Base-by-base conservation (phyloP, 768 basidiomycete genomes). In the Grammothele lineata region DNA sequence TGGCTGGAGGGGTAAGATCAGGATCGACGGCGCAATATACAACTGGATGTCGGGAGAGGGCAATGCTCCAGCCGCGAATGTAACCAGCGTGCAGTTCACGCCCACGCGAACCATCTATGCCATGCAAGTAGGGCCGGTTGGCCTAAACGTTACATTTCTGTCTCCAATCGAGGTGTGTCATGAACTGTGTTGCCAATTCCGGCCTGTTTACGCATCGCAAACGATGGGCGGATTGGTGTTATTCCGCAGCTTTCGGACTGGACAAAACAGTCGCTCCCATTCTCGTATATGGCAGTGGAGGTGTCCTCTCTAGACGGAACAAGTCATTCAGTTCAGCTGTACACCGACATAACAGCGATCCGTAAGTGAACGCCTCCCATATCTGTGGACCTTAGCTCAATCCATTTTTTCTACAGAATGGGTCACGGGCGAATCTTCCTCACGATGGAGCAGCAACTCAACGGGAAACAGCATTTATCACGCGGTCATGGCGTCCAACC, bases 221-320 rank as follows among this genome's bases (percentile, higher is more conserved):
- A n/a, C n/a, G n/a, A n/a, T n/a, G n/a, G n/a, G n/a, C 19, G 32
- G 33, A 19, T 10, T 14, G 39, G 34, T 18, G 34, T 24, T 6
- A 14, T 9, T 5, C 21, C 22, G 26, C 30, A 70, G 66, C 67
- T 68, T 0, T 56, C 58, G 15, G 66, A 72, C 51, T 62, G 64
- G 45, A 62, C 67, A 35, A 58, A 57, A n/a, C 68, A 70, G 44
- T 70, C 70, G 2, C 42, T 72, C 3, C 70, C 71, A 6, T 70
- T 71, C 51, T 64, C 69, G 8, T 72, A 72, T 42, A 24, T 72
- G 12, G 53, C 62, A 7, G 45, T 72, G 3, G 53, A 59, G 8
- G 67, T 60, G 9, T 34, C 22, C 4, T 53, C 70, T 0, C 53
- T 56, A 15, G 70, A 72, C 40, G 65, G 62, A 6, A 48, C 49